Evolutionary conservation across 2,329 filamentous ascomycete genomes (phyloP), one percentile per base, ranked within the genome.

Genomic region (Aspergillus sp.): DNA sequence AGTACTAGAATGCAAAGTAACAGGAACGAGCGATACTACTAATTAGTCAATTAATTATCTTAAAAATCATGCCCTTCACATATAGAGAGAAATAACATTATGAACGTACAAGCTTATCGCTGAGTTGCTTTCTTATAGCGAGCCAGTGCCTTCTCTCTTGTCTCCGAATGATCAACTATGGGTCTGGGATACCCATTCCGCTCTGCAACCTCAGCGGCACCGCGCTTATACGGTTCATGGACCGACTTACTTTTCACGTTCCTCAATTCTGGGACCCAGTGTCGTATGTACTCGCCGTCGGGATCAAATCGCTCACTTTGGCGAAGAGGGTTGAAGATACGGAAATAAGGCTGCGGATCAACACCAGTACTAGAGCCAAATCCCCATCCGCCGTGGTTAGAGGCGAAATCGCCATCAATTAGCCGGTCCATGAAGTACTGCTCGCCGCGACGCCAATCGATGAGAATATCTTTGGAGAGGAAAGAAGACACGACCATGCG

Each of bases 291-390:
- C 11, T 76, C 74, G 0, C 86, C 88, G 0, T 80, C 67, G 0
- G 72, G 65, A 52, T 94, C 86, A 47, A 93, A 93, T 58, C 82
- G 88, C 67, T 91, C 83, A 45, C 81, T 85, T 64, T 94, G 86
- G 12, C 84, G 61, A 27, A 86, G 55, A 0, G 86, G 86, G 48
- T 93, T 94, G 61, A 94, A 94, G 32, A 94, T 82, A 5, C 86
- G 72, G 42, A 94, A 94, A 53, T 93, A 94, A 0, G 86, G 86
- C 58, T 93, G 83, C 1, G 85, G 82, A 55, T 93, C 85, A 5
- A 86, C 82, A 1, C 84, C 82, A 0, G 78, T 79, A 12, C 70
- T 75, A 4, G 80, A 77, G 15, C 69, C 60, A 43, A 79, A 80
- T 0, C 75, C 78, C 76, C 77, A 81, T 0, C 77, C 77, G 6